phyloP scores from a whole-genome alignment of 805 yeast species.

The Candida maltosa region DNA sequence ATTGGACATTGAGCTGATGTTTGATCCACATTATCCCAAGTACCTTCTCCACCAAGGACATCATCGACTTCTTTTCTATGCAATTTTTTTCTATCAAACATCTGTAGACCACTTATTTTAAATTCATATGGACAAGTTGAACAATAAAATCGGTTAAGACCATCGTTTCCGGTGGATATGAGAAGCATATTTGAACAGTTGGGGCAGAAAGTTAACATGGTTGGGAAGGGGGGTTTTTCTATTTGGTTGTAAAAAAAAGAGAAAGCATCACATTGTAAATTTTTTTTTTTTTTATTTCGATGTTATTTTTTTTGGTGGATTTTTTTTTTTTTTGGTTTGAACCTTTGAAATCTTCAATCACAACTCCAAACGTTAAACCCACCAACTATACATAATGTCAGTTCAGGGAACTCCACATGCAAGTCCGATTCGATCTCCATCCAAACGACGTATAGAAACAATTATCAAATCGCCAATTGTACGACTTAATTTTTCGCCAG shows the following conservation, averaged over 20 bases:
- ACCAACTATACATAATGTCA: no score
- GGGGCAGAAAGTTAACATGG: slow-evolving; percentile 93
- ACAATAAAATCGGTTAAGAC: slow-evolving; percentile 72
- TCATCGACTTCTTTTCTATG: slow-evolving; percentile 92
- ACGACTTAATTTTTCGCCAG: slow-evolving; percentile 25
- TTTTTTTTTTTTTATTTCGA: background rate
- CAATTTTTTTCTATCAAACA: slow-evolving; percentile 80
- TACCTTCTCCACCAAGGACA: slow-evolving; percentile 93
- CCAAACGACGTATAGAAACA: no score
- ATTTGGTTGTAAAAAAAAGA: no score
- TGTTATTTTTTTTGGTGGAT: background rate
- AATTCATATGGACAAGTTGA: slow-evolving; percentile 95
- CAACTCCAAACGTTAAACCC: no score
- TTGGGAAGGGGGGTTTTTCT: no score
- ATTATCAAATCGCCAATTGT: no score
- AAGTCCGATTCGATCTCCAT: no score
- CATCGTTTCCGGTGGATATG: slow-evolving; percentile 47
- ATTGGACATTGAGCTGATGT: slow-evolving; percentile 90
- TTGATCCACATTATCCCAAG: slow-evolving; percentile 99
- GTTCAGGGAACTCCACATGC: no score
- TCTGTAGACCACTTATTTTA: slow-evolving; percentile 76
- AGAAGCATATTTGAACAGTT: slow-evolving; percentile 88
- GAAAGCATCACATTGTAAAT: no score
- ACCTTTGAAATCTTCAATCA: no score
- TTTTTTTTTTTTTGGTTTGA: background rate